Conservation (phyloP, 176 grass and related monocot species). For the Rhynchospora tenuis region DNA sequence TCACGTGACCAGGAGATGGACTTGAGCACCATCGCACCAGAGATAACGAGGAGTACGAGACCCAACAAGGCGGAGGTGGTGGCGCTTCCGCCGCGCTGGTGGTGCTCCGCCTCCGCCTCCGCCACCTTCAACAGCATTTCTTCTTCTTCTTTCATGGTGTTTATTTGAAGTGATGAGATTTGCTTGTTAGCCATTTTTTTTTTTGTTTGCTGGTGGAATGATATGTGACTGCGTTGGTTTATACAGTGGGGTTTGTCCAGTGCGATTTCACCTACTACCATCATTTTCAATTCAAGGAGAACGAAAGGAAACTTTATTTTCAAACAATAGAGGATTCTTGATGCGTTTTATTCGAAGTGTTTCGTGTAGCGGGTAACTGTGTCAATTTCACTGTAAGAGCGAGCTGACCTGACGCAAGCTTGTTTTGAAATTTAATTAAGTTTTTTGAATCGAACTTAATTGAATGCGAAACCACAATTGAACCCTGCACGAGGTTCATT, state of each 20-base stretch:
- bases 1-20: slow-evolving; percentile 24
- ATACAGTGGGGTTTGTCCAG: no score
- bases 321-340: neutral
- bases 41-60: slow-evolving; percentile 9
- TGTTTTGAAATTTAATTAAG: no score
- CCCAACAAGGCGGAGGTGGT: slow-evolving; percentile 31
- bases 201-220: neutral
- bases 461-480: no score
- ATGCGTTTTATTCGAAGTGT: neutral
- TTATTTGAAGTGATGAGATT: neutral
- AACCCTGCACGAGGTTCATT: no score
- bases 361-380: no score
- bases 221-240: no score
- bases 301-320: neutral
- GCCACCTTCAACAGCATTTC: neutral
- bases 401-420: no score
- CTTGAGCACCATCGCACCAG: slow-evolving; percentile 23
- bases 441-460: no score
- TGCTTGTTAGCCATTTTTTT: neutral
- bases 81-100: slow-evolving; percentile 28
- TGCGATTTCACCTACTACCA: neutral
- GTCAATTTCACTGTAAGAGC: no score
- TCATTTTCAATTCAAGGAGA: neutral
- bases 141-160: neutral
- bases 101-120: neutral